Base-by-base conservation (phyloP, 2,329 filamentous ascomycete species). In the Exophiala dermatitidis region DNA sequence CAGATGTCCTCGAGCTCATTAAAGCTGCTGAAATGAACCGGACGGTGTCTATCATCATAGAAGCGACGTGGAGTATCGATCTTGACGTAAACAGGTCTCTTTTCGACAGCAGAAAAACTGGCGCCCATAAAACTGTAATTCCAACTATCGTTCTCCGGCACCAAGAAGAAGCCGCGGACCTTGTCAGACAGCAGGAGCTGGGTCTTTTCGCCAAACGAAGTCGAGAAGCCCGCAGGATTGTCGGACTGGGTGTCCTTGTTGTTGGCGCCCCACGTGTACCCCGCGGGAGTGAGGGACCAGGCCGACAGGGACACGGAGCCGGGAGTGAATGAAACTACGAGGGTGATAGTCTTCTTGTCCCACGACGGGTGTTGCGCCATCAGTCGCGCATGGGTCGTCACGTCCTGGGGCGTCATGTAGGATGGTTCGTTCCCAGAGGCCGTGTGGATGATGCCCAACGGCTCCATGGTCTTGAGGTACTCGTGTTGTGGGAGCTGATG, bases 51-150 rank as follows among this genome's bases (percentile, higher is more conserved):
- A 64, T 90, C 90, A 67, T 86, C 90, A 73, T 98, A 98, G 73
- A 95, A 97, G 5, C 86, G 78, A 58, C 71, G 55, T 12, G 93
- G 93, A 41, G 89, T 94, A 71, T 97, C 94, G 50, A 98, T 84
- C 77, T 93, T 93, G 64, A 97, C 90, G 63, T 90, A 86, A 41
- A 96, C 81, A 2, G 84, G 79, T 74, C 89, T 88, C 83, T 96
- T 97, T 74, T 95, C 90, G 60, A 95, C 79, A 38, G 84, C 83
- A 9, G 85, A 83, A 67, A 97, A 98, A 0, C 84, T 83, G 61
- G 84, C 89, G 51, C 93, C 93, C 84, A 97, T 89, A 77, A 98
- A 98, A 70, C 87, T 93, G 75, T 96, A 98, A 72, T 98, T 98
- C 93, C 93, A 98, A 57, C 86, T 79, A 58, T 84, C 84, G 50